phyloP scores from a whole-genome alignment of 2,329 filamentous ascomycete genomes.

The Rasamsonia emersonii region DNA sequence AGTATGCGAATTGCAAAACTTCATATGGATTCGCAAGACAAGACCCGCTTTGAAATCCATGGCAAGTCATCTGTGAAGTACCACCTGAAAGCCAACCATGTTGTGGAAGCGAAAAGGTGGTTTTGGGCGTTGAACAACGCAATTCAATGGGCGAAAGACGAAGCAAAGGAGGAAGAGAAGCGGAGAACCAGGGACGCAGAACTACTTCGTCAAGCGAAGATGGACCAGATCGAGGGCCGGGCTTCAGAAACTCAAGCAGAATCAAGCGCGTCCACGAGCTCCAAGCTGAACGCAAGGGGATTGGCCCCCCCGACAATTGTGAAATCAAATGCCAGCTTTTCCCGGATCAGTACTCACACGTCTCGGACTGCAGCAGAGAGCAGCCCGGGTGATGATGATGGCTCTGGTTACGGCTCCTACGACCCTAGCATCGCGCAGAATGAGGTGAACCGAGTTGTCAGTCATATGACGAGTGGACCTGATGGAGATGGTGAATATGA shows the following conservation, averaged over 20 bases:
- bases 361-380: constrained; percentile 41
- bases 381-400: constrained; percentile 45
- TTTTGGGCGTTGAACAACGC: constrained; percentile 99
- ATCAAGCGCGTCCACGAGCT: constrained; percentile 17
- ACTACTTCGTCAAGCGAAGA: constrained; percentile 67
- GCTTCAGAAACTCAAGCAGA: constrained; percentile 39
- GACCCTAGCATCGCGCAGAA: constrained; percentile 46
- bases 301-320: constrained; percentile 28
- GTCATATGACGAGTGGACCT: constrained; percentile 41
- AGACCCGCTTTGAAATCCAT: constrained; percentile 94
- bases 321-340: constrained; percentile 30
- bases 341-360: constrained; percentile 42
- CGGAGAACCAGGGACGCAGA: constrained; percentile 68
- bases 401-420: constrained; percentile 45
- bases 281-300: constrained; percentile 28
- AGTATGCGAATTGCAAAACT: constrained; percentile 96
- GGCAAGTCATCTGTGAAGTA: constrained; percentile 99
- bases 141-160: constrained; percentile 97
- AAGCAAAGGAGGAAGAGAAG: constrained; percentile 80
- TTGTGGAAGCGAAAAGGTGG: constrained; percentile 97
- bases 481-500: constrained; percentile 62
- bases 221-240: constrained; percentile 56
- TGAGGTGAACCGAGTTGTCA: constrained; percentile 41
- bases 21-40: constrained; percentile 94
- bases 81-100: constrained; percentile 92